Base-by-base conservation (phyloP, 805 yeast species). In the Myxozyma sirexii region DNA sequence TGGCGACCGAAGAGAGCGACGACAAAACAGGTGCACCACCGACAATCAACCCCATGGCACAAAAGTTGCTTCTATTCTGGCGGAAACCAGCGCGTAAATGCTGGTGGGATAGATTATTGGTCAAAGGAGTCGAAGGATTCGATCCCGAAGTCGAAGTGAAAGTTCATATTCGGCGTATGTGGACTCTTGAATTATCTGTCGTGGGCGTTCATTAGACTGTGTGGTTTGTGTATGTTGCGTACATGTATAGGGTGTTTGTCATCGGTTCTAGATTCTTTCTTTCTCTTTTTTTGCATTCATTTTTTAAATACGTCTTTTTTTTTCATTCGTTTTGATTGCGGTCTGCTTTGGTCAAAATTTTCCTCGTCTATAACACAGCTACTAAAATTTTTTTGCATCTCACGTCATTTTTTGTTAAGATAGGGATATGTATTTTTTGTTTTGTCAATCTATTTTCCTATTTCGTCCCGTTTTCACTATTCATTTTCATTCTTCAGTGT, bases 21-120 rank as follows among this genome's bases (percentile, higher is more conserved):
- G n/a, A n/a, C n/a, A n/a, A n/a, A n/a, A n/a, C n/a, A n/a, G n/a
- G n/a, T n/a, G n/a, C n/a, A n/a, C n/a, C n/a, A n/a, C n/a, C n/a
- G 26, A 27, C 41, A 26, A 21, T 60, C 3, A 62, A 62, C 33
- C 67, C 73, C 12, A 74, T 76, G 31, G 69, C 78, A 2, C 79
- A 76, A 50, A 94, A 94, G 73, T 79, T 94, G 53, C 78, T 94
- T 38, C 76, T 94, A 54, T 94, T 94, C 71, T 94, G 99, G 98
- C 82, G 96, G 64, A 94, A 94, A 71, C 99, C 99, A 0, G 99
- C 99, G 1, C 82, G 98, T 70, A 94, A 94, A 72, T 94, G 99
- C 76, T 94, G 99, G 99, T 94, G 99, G 99, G 84, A 83, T 46
- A 75, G 75, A 59, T 53, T 72, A 12, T 75, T 69, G 21, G 72